A percentile compares a stretch with the other conserved stretches of the same genome.
These are phyloP conservation scores for Nelumbo lutea DNA, from an alignment of 164 flowering plant genomes.

Conservation along the genomic window DNA sequence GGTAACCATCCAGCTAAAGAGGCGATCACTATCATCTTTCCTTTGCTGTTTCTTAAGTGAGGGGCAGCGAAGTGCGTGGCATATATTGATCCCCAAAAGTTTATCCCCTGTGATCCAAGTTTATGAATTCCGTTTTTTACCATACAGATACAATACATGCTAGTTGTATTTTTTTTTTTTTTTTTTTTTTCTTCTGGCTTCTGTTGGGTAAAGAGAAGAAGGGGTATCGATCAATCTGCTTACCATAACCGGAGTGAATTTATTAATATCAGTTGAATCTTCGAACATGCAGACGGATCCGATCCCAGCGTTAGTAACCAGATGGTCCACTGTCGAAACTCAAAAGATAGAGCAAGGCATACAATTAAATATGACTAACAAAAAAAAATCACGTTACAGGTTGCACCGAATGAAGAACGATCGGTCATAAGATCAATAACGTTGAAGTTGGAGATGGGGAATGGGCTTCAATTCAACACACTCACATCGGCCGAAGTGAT, in stretches of 20 bases:
- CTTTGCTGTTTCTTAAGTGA: constrained; percentile 37
- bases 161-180: too few relatives aligned
- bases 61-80: constrained; percentile 42
- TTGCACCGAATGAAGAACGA: too few relatives aligned
- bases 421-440: too few relatives aligned
- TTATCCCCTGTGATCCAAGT: constrained; percentile 30
- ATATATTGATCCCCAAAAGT: constrained; percentile 57
- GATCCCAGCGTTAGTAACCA: constrained; percentile 65
- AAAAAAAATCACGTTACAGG: too few relatives aligned
- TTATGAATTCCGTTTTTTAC: not conserved
- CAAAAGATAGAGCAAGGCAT: not conserved
- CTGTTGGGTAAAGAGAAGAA: too few relatives aligned
- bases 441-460: too few relatives aligned
- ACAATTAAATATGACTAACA: too few relatives aligned
- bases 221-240: not conserved
- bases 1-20: constrained; percentile 39
- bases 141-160: too few relatives aligned
- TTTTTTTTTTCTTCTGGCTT: too few relatives aligned
- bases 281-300: constrained; percentile 33
- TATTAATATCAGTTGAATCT: constrained; percentile 19
- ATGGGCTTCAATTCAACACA: not conserved
- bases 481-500: constrained; percentile 54
- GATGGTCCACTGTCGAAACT: constrained; percentile 54
- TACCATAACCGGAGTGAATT: constrained; percentile 42
- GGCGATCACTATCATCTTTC: constrained; percentile 37